Base-by-base conservation (phyloP, 129 eudicot species). In the Artemisia tridentata region DNA sequence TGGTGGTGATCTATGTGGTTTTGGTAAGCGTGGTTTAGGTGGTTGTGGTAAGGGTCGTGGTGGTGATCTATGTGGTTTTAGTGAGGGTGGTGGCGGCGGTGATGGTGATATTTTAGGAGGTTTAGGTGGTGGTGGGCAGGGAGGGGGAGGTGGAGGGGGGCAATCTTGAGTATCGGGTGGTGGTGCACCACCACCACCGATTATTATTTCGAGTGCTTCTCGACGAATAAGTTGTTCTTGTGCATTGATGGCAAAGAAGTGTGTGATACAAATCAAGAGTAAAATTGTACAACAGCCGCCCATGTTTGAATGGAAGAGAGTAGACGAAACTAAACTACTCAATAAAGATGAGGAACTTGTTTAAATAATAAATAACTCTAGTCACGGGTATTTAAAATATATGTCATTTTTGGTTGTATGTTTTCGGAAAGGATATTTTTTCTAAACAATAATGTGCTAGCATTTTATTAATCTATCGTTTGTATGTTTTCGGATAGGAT, bases 161-260 rank as follows among this genome's bases (percentile, higher is more conserved):
- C 68, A 72, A 10, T 59, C 27, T 59, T 46, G 31, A 6, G 31
- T 9, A 21, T 59, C 68, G 3, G 68, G 70, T 14, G 68, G 78
- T 61, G 63, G 63, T 17, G 76, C 46, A 16, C 62, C 80, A 31
- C 79, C 80, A 45, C 81, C 80, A 0, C 80, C 84, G 10, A 79
- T 63, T 56, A 78, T 58, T 17, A 85, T 82, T 14, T 80, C 55
- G 13, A 85, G 52, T n/a, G 77, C 52, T 67, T 82, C 64, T 73
- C 81, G 73, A 13, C 31, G 72, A 3, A 31, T 41, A 25, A 25
- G 8, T 2, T 19, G 58, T 21, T 63, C 67, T 4, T 49, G 76
- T 11, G 29, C 7, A 43, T 77, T 63, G 72, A 18, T 16, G 31
- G 76, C 16, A 7, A 70, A 63, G 59, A 70, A 64, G 52, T 63